Conservation (phyloP, 768 basidiomycete species). For the Trametes gibbosa region DNA sequence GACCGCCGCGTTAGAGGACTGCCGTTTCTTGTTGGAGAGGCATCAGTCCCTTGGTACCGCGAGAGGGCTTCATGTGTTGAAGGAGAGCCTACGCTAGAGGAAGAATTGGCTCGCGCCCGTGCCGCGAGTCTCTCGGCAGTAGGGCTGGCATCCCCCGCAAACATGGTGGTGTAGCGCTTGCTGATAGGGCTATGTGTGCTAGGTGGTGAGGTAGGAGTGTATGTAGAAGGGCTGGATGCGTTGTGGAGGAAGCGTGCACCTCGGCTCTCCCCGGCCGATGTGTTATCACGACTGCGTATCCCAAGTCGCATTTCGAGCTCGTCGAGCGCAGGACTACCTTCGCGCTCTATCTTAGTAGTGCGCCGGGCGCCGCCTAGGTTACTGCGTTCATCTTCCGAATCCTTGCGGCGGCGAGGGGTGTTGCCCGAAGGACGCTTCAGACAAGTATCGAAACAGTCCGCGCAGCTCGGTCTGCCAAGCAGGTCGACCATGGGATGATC, state of each 20-base stretch:
- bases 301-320: slow-evolving; percentile 34
- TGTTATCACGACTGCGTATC: slow-evolving; percentile 28
- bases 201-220: slow-evolving; percentile 5
- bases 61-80: slow-evolving; percentile 4
- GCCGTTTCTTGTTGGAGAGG: slow-evolving; percentile 9
- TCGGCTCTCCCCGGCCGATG: slow-evolving; percentile 15
- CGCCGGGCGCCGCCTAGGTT: slow-evolving; percentile 48
- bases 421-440: slow-evolving; percentile 49
- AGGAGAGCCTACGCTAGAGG: slow-evolving; percentile 14
- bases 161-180: slow-evolving; percentile 11
- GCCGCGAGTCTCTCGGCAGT: slow-evolving; percentile 19
- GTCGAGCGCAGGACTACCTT: slow-evolving; percentile 34
- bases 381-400: slow-evolving; percentile 30
- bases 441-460: slow-evolving; percentile 78
- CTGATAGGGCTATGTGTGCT: slow-evolving; percentile 10
- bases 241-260: slow-evolving; percentile 1
- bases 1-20: slow-evolving; percentile 20
- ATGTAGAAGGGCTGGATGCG: slow-evolving; percentile 8
- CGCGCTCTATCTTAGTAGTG: slow-evolving; percentile 25
- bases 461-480: slow-evolving; percentile 76
- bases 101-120: slow-evolving; percentile 18
- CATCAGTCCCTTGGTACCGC: slow-evolving; percentile 16
- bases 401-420: slow-evolving; percentile 40
- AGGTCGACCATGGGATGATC: slow-evolving; percentile 79
- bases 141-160: slow-evolving; percentile 18